Conservation (phyloP, 441 rosid genomes). For the Populus hybrid region DNA sequence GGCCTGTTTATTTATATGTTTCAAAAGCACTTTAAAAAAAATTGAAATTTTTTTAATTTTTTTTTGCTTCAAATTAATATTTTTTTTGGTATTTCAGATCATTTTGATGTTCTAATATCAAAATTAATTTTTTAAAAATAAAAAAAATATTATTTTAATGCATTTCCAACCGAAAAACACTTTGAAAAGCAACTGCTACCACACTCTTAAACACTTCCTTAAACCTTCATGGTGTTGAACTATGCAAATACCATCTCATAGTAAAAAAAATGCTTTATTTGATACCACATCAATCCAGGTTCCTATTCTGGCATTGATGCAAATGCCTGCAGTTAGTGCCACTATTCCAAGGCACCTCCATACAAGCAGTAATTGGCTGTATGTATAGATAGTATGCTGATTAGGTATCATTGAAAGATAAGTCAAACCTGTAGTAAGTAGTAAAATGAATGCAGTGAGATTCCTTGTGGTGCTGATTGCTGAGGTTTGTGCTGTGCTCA, state of each 20-base stretch:
- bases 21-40: too few species aligned
- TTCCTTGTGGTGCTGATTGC: not conserved
- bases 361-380: not conserved
- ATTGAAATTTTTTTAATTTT: too few species aligned
- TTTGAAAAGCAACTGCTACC: too few species aligned
- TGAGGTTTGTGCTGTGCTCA: not conserved
- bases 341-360: not conserved
- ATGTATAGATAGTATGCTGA: not conserved
- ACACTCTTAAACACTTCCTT: too few species aligned
- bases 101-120: too few species aligned
- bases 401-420: not conserved
- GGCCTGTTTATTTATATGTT: too few species aligned
- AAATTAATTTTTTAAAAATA: too few species aligned
- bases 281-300: not conserved
- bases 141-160: too few species aligned
- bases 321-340: not conserved
- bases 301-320: not conserved
- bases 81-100: too few species aligned
- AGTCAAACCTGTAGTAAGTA: too few species aligned
- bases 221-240: not conserved
- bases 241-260: not conserved
- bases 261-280: not conserved
- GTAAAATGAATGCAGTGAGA: not conserved
- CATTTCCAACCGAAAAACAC: too few species aligned
- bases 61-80: too few species aligned